Base-by-base conservation (phyloP, 2,329 filamentous ascomycete species). In the Cladosporium sp. region DNA sequence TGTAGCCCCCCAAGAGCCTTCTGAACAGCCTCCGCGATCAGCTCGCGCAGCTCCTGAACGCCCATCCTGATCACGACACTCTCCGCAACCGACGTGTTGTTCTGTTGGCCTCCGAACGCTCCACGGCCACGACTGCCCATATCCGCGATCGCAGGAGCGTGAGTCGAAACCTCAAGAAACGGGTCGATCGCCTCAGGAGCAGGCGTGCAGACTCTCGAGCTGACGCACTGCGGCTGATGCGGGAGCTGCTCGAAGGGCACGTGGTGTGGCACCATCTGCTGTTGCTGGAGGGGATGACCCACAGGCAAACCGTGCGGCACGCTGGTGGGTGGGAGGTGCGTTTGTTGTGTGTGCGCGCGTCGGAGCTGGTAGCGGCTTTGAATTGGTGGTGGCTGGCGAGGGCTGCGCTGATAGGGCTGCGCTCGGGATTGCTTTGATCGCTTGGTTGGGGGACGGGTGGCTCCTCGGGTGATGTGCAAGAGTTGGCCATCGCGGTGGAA, bases 401-500 rank as follows among this genome's bases (percentile, higher is more conserved):
- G 57, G 10, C 36, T 47, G 38, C n/a, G 63, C 36, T 63, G 41
- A 55, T 69, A 68, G 30, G 67, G 66, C 12, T 66, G 65, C 21
- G 32, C 51, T 34, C 70, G 69, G n/a, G 21, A 51, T 41, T 63
- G 59, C 30, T 66, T 44, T 59, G 66, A 68, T 61, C 59, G 59
- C 49, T 67, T 70, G 18, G 64, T 70, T 11, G 62, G 66, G 26
- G 64, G 47, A 8, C 65, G 68, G 59, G 30, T 6, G 36, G 26
- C 70, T 55, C 41, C 26, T 34, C 66, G 44, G 2, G 69, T 66
- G 8, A 59, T 49, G 51, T 68, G 70, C n/a, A 73, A 68, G 24
- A 55, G 70, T 62, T 72, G 69, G 41, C 70, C 67, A 26, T 70
- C 66, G 49, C 71, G 70, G 21, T 72, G 71, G 65, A 73, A 72